Conservation (phyloP, 495 filamentous ascomycete species). For the Opeltia flavorubescens region DNA sequence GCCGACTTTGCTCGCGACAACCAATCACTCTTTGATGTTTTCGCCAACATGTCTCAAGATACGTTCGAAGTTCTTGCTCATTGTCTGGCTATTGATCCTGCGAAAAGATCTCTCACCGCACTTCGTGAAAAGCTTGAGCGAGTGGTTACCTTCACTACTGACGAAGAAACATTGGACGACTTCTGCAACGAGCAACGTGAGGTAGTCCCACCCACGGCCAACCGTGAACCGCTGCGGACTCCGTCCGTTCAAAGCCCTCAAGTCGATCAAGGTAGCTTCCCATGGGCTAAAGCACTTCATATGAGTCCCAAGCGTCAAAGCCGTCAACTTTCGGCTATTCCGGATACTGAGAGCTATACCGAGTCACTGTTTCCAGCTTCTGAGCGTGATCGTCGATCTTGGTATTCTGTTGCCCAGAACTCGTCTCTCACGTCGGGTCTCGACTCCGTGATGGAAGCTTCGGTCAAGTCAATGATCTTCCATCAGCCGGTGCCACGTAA, state of each 20-base stretch:
- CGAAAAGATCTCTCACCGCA: constrained; percentile 66
- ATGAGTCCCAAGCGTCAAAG: constrained; percentile 56
- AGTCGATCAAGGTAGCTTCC: constrained; percentile 68
- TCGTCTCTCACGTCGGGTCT: constrained; percentile 69
- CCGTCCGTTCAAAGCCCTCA: constrained; percentile 86
- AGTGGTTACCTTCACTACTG: constrained; percentile 83
- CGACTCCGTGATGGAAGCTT: constrained; percentile 57
- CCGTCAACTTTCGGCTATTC: constrained; percentile 79
- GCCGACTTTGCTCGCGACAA: constrained; percentile 82
- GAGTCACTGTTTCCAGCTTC: constrained; percentile 83
- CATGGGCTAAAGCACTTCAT: constrained; percentile 86
- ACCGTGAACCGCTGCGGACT: constrained; percentile 89
- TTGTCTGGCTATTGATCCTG: constrained; percentile 78
- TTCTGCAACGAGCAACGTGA: constrained; percentile 77
- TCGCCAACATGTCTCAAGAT: constrained; percentile 95
- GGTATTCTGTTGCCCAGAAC: constrained; percentile 55
- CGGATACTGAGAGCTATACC: constrained; percentile 61
- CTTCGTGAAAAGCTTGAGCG: constrained; percentile 64
- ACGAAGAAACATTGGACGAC: constrained; percentile 80
- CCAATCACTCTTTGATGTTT: constrained; percentile 94
- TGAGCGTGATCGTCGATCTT: constrained; percentile 52
- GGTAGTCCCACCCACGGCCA: constrained; percentile 60
- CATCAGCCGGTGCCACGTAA: constrained; percentile 23
- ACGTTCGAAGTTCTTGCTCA: constrained; percentile 84
- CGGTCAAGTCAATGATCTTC: constrained; percentile 48